Base-by-base conservation (phyloP, 2,329 filamentous ascomycete genomes). In the Neopestalotiopsis sp. region DNA sequence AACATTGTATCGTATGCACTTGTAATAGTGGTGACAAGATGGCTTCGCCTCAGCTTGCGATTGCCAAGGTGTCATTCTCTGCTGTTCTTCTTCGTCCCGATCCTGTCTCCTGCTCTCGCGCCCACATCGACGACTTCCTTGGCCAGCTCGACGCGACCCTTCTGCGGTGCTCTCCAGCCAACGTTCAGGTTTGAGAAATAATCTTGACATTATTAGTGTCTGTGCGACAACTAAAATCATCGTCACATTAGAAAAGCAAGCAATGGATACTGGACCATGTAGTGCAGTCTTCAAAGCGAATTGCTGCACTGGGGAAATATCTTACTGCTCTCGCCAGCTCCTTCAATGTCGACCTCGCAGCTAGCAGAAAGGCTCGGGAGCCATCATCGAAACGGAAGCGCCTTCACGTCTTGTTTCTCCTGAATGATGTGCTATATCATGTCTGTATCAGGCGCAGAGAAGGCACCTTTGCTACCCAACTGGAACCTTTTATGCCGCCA, bases 111-210 rank as follows among this genome's bases (percentile, higher is more conserved):
- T 87, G 93, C 68, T 82, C 89, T 63, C 90, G 91, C 78, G 88
- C 90, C 75, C 88, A 91, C 70, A 91, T 95, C 79, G 87, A 91
- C 73, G 81, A 86, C 69, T 92, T 95, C 80, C 88, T 94, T 79
- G 79, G 83, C 72, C 84, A 90, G 70, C 85, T 96, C 76, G 87
- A 90, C 79, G 83, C 86, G 78, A 87, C 88, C 75, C 82, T 93
- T 77, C 82, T 86, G 81, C 88, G 90, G 84, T 95, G 93, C 88
- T 93, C 92, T 77, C 87, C 90, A 77, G 83, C 86, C 85, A 94
- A 95, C 85, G 91, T 96, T 86, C 93, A 96, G 93, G 93, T 96
- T 93, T 94, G 91, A 86, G 78, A 80, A 80, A 81, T 74, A 78
- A 77, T 73, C 73, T 78, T 74, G 78, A 81, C 81, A 83, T 79